Base-by-base conservation (phyloP, 495 filamentous ascomycete genomes). In the Penicillium turbatum region DNA sequence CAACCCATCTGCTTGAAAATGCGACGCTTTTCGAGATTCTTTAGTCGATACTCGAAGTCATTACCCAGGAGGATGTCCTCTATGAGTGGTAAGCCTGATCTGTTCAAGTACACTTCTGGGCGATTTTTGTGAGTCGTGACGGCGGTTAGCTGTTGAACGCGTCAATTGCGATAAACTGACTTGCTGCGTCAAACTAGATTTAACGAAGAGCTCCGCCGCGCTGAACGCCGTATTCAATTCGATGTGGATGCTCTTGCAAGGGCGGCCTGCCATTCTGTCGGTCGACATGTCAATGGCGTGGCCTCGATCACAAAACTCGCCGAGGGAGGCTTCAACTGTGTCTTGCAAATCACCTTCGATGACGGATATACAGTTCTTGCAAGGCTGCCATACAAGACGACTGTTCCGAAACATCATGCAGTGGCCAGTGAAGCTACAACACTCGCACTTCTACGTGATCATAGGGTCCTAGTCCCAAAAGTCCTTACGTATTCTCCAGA, bases 381-480 rank as follows among this genome's bases (percentile, higher is more conserved):
- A 27, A 51, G 63, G 17, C 38, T 70, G 6, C 70, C 68, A 0
- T 71, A 63, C 44, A 53, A 46, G n/a, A 41, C 44, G 1, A 67
- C 66, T 16, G 56, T 56, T 6, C 68, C 67, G 8, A 67, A 66
- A 49, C 38, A 60, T 41, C 43, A 60, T 36, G 44, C 60, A 15
- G 60, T 66, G 2, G 69, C 64, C 5, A 73, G 71, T 58, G 69
- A 75, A 41, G 72, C 64, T 29, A 68, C 71, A 0, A 72, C 71
- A 17, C 58, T 75, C 41, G 61, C 55, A 16, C 64, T 65, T 53
- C 61, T 72, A 9, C 53, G 16, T 24, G 35, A 57, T 26, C 42
- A 65, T 34, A 55, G 62, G 10, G 51, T 72, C 24, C 72, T 68
- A 9, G 70, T 63, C 24, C 65, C 65, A 13, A 51, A 59, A 41